phyloP scores from a whole-genome alignment of 2,329 filamentous ascomycete genomes.

The Tolypocladium guangdongense region DNA sequence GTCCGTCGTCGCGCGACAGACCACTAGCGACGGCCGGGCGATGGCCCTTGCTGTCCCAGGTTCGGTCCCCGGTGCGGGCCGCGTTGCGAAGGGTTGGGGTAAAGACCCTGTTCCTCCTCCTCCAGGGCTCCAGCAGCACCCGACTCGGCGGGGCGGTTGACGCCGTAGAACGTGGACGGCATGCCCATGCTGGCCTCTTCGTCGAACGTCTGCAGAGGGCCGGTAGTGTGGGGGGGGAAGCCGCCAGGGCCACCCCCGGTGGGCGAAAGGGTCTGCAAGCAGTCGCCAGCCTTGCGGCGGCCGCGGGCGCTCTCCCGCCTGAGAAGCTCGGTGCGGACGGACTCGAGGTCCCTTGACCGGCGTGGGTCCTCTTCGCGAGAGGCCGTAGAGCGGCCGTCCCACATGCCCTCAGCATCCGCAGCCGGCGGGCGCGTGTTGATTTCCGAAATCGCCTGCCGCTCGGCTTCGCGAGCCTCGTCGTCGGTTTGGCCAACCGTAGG shows the following conservation, averaged over 20 bases:
- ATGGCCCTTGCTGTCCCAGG: slow-evolving; percentile 6
- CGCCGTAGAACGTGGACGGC: slow-evolving; percentile 18
- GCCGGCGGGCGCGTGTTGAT: slow-evolving; percentile 29
- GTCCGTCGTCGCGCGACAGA: not conserved
- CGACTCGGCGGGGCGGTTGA: slow-evolving; percentile 10
- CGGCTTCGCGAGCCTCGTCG: slow-evolving; percentile 19
- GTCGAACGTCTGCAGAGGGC: slow-evolving; percentile 26
- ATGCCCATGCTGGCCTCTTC: slow-evolving; percentile 30
- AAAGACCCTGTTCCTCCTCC: slow-evolving; percentile 8
- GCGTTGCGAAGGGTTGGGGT: slow-evolving; percentile 5
- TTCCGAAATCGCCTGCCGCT: slow-evolving; percentile 33
- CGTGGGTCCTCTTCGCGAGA: slow-evolving; percentile 20
- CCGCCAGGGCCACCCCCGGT: slow-evolving; percentile 13
- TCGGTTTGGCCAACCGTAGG: slow-evolving; percentile 28
- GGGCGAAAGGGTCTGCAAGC: slow-evolving; percentile 23
- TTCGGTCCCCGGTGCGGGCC: slow-evolving; percentile 5
- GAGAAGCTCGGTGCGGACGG: slow-evolving; percentile 23
- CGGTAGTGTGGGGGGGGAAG: slow-evolving; percentile 16
- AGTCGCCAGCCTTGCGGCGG: slow-evolving; percentile 37
- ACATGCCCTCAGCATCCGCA: slow-evolving; percentile 12
- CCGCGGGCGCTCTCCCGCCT: slow-evolving; percentile 36
- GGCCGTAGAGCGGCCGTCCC: slow-evolving; percentile 6
- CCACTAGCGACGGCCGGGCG: slow-evolving; percentile 11
- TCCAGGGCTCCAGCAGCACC: slow-evolving; percentile 3
- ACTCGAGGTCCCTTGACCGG: slow-evolving; percentile 27